phyloP scores from a whole-genome alignment of 2,329 filamentous ascomycete species.

The Calonectria pteridis region DNA sequence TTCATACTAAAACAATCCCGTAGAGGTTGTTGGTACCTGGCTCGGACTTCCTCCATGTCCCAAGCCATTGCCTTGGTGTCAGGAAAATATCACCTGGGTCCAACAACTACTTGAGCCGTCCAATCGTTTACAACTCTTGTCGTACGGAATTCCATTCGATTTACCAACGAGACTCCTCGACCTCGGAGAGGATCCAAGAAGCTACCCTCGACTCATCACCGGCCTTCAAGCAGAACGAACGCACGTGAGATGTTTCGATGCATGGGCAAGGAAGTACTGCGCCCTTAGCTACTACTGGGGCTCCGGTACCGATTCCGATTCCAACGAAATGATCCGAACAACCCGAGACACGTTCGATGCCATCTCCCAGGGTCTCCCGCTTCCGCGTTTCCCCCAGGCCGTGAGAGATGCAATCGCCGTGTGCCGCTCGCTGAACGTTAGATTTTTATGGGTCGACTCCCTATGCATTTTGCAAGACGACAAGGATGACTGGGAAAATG shows the following conservation, averaged over 20 bases:
- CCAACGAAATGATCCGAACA: neutral
- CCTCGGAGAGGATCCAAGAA: neutral
- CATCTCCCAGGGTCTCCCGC: neutral
- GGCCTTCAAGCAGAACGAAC: neutral
- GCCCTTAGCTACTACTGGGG: slow-evolving; percentile 1
- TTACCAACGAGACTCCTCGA: neutral
- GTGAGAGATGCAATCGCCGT: neutral
- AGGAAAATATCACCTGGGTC: neutral
- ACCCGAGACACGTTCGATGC: neutral
- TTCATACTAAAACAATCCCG: neutral
- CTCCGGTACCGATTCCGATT: neutral
- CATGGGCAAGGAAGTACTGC: neutral
- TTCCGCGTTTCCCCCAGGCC: neutral
- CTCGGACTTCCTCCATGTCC: neutral
- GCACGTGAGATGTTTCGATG: neutral
- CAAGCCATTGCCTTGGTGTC: neutral
- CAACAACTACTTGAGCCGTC: neutral
- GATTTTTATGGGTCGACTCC: neutral
- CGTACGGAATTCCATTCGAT: neutral
- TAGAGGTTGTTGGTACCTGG: neutral
- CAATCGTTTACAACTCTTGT: neutral
- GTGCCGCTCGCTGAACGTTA: neutral
- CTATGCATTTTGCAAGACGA: neutral
- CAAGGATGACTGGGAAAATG: neutral
- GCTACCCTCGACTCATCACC: neutral